Evolutionary conservation across 441 rosid species (phyloP), one percentile per base, ranked within the genome.

Genomic region (Macaranga tanarius): DNA sequence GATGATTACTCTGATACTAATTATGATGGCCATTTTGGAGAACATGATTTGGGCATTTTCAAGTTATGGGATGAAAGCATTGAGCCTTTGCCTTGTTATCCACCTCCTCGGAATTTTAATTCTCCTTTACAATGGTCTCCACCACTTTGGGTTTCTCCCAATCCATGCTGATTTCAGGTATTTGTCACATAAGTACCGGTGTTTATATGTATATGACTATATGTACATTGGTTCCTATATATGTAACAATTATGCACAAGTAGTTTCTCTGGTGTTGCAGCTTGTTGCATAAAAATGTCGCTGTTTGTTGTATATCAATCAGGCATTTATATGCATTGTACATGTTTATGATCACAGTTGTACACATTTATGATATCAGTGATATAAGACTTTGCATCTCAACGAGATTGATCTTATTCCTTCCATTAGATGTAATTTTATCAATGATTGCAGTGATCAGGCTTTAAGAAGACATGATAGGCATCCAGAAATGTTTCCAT

Each of bases 91-190:
- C 83, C 86, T 26, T 79, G 87, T 71, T 84, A 73, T 79, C 66
- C 38, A 7, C 38, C 38, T 34, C 38, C 82, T 0, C 52, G 69
- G 56, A 67, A 60, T 63, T 63, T 58, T 16, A 54, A 68, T 64
- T 68, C 67, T 12, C 52, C 57, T 10, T 52, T 71, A 16, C 48
- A 42, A 28, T 70, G 84, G 83, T 81, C 87, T 56, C 80, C 86
- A 0, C 87, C 89, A 3, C 60, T 89, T n/a, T 89, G 90, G 92
- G 77, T 89, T 71, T 71, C 89, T 0, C 94, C 88, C 1, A 82
- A 77, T 81, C 94, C 89, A 10, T 80, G 70, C 73, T 87, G 66
- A 80, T 54, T 50, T 26, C 31, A 57, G 19, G 31, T 44, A 11
- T 65, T n/a, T 20, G 54, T 71, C 62, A 48, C 22, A 66, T 47